Base-by-base conservation (phyloP, 768 basidiomycete genomes). In the Mycena vitilis region DNA sequence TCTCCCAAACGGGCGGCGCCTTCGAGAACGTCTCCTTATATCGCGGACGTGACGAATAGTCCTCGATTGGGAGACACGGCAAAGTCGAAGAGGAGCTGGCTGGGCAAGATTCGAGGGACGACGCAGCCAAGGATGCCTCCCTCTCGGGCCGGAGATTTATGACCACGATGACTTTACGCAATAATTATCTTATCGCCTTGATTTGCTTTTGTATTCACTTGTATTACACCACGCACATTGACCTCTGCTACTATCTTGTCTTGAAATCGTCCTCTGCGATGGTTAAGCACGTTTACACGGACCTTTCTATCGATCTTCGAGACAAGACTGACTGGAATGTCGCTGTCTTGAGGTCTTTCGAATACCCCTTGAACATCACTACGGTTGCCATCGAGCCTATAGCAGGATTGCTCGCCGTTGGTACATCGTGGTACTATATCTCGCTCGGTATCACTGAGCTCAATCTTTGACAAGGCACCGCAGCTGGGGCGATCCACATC, bases 1-100 rank as follows among this genome's bases (percentile, higher is more conserved):
- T 88, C 91, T 38, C 89, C 91, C 20, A 84, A 83, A 70, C 84
- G 85, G n/a, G 37, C 74, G 55, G 74, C 77, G 62, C 77, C 75
- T 47, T 63, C 78, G 42, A 79, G 79, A 48, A 70, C 78, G 36
- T 81, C 86, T 25, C 76, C 84, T 40, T 79, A 82, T 22, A 81
- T 84, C 30, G 75, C 80, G 15, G 91, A 93, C 73, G 86, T 91
- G 62, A 92, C 91, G 30, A 93, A 93, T 74, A 91, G 86, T 72
- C 90, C 90, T 20, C 82, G 84, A 25, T 53, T 74, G 22, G 59
- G 74, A 51, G 78, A 78, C 51, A 79, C 82, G 30, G 75, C 78
- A 38, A 87, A 88, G 52, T 79, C 82, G 42, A 90, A 91, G 76
- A 84, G 87, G 73, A 88, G 89, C 64, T 93, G 92, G 92, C 75